Percentiles rank a stretch among this genome's conserved stretches.
Conservation (phyloP, 1,139 yeast species). For the Kodamaea sp. region DNA sequence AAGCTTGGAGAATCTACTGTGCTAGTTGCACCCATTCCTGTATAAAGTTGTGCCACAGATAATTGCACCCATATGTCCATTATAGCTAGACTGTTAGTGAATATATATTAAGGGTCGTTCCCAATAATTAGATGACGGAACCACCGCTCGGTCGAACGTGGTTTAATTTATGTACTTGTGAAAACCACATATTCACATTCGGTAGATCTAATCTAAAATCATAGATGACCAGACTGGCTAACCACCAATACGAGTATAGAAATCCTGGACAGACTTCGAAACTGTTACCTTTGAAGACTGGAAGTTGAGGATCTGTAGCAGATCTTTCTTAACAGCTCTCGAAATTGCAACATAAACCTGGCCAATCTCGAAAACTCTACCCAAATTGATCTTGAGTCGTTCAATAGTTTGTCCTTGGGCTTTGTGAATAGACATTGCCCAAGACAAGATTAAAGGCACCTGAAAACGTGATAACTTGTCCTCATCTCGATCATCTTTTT, state of each 20-base stretch:
- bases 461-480: conserved; percentile 56
- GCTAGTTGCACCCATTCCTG: too few species aligned
- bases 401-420: conserved; percentile 90
- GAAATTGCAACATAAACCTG: conserved; percentile 95
- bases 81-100: too few species aligned
- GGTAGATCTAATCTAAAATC: too few species aligned
- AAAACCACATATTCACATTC: too few species aligned
- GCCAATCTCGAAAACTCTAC: conserved; percentile 77
- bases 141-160: too few species aligned
- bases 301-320: conserved; percentile 74
- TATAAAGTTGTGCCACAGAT: too few species aligned
- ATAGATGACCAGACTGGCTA: too few species aligned
- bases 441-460: conserved; percentile 73
- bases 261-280: conserved; percentile 63
- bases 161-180: too few species aligned
- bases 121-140: too few species aligned
- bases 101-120: too few species aligned
- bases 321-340: conserved; percentile 77
- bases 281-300: conserved; percentile 62
- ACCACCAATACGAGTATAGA: conserved; percentile 50
- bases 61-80: too few species aligned
- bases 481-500: not conserved
- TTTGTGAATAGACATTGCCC: conserved; percentile 91
- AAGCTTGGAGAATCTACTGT: too few species aligned
- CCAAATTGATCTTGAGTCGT: conserved; percentile 73